Conservation (phyloP, 2,329 filamentous ascomycete species). For the Peltaster fructicola region DNA sequence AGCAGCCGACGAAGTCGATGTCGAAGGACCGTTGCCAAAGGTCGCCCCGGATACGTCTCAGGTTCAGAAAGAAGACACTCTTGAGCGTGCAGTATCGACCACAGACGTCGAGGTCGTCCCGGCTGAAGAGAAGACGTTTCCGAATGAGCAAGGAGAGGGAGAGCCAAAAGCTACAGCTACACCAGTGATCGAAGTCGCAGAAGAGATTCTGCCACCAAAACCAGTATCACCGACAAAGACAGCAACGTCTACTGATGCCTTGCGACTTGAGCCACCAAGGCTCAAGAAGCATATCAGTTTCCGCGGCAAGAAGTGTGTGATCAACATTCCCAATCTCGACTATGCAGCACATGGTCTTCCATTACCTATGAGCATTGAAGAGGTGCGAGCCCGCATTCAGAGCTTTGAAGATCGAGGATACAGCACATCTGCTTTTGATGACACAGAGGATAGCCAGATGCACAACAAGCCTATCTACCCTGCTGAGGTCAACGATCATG, state of each 20-base stretch:
- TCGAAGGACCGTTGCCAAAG: background rate
- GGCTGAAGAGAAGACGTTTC: constrained; percentile 1
- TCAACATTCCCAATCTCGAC: constrained; percentile 26
- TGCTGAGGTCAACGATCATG: constrained; percentile 30
- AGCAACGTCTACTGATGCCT: constrained; percentile 4
- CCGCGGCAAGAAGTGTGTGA: constrained; percentile 28
- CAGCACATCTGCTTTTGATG: constrained; percentile 48
- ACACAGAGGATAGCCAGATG: constrained; percentile 23
- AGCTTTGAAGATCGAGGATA: constrained; percentile 56
- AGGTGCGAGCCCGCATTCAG: constrained; percentile 43
- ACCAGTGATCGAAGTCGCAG: constrained; percentile 3
- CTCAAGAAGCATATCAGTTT: constrained; percentile 27
- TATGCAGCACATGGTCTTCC: constrained; percentile 25
- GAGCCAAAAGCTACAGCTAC: background rate
- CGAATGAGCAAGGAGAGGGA: constrained; percentile 1
- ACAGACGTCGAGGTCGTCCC: too few species aligned
- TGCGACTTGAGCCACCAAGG: constrained; percentile 17
- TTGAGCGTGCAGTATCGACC: too few species aligned
- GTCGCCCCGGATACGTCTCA: too few species aligned
- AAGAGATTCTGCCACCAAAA: constrained; percentile 4
- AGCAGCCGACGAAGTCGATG: too few species aligned
- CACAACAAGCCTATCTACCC: constrained; percentile 58
- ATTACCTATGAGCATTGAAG: constrained; percentile 28
- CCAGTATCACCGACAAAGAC: constrained; percentile 4
- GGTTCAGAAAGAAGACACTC: too few species aligned